Conservation (phyloP, 345 rosid species). For the Gossypium anomalum region DNA sequence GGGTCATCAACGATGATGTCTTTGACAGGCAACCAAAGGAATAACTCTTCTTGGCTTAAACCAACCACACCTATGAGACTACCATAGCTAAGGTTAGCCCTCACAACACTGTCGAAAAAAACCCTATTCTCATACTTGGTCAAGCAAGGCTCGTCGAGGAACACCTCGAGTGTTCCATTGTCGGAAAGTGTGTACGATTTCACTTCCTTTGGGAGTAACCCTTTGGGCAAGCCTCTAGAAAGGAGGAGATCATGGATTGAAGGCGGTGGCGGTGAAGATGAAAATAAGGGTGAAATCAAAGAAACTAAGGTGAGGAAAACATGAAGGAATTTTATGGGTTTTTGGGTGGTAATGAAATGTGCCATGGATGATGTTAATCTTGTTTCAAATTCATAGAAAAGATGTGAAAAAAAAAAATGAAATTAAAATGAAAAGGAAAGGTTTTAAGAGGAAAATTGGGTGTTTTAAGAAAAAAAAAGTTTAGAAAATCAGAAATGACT, state of each 20-base stretch:
- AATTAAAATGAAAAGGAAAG: background rate
- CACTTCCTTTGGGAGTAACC: conserved; percentile 73
- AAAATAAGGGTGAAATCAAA: conserved; percentile 7
- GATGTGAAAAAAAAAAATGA: background rate
- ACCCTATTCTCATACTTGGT: conserved; percentile 67
- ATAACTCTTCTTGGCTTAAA: conserved; percentile 71
- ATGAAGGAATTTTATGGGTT: background rate
- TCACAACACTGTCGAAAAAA: conserved; percentile 59
- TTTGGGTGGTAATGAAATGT: conserved; percentile 21
- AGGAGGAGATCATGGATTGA: conserved; percentile 73
- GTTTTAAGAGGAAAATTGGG: conserved; percentile 13
- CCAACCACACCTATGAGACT: conserved; percentile 74
- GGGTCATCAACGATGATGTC: conserved; percentile 80
- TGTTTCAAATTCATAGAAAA: background rate
- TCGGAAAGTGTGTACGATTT: conserved; percentile 53
- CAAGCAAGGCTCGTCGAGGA: conserved; percentile 67
- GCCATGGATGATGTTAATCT: conserved; percentile 20
- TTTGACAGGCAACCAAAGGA: conserved; percentile 81
- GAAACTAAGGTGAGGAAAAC: conserved; percentile 5
- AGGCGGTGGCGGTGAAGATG: conserved; percentile 9
- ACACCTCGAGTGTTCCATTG: conserved; percentile 69
- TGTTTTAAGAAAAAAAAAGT: conserved; percentile 4
- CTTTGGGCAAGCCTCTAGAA: conserved; percentile 75
- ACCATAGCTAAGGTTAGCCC: conserved; percentile 81
- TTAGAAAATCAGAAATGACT: conserved; percentile 8